Base-by-base conservation (phyloP, 2,329 filamentous ascomycete species). In the Fusarium subtropicale region DNA sequence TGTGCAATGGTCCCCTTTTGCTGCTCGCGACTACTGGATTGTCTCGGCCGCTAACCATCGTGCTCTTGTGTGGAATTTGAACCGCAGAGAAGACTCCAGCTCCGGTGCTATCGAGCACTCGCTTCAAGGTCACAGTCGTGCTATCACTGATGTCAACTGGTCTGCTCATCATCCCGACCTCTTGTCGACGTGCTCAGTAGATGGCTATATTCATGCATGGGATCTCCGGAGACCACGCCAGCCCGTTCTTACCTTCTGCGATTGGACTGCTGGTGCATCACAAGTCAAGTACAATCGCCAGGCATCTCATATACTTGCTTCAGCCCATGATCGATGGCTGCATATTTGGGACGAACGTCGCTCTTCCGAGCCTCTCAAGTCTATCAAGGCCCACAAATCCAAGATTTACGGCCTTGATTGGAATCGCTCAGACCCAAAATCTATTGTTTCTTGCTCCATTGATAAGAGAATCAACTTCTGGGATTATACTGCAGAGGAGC, bases 361-460 rank as follows among this genome's bases (percentile, higher is more conserved):
- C 75, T 89, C 93, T 1, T 91, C 91, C 5, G 86, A 89, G 61
- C 94, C 94, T 7, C 81, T 97, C 44, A 90, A 90, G 64, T 95
- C 93, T 18, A 97, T 97, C 66, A 90, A 90, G 75, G 95, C 94
- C 0, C 94, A 97, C 75, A 89, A 88, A 33, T 97, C 94, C 38
- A 97, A 97, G 79, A 97, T 97, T 63, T 97, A 97, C 76, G 95
- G 95, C 30, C 85, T 97, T 34, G 95, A 97, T 79, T 97, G 95
- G 95, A 97, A 97, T 76, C 88, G 95, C 53, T 91, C 91, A 15
- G 85, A 90, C 48, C 81, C 88, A 3, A 90, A 88, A 12, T 90
- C 89, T 36, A 84, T 97, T 52, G 89, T 93, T 8, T 97, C 94
- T 4, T 97, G 94, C 79, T 97, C 94, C 2, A 83, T 97, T 50